Conservation (phyloP, 2,329 filamentous ascomycete genomes). For the Hansfordia pulvinata region DNA sequence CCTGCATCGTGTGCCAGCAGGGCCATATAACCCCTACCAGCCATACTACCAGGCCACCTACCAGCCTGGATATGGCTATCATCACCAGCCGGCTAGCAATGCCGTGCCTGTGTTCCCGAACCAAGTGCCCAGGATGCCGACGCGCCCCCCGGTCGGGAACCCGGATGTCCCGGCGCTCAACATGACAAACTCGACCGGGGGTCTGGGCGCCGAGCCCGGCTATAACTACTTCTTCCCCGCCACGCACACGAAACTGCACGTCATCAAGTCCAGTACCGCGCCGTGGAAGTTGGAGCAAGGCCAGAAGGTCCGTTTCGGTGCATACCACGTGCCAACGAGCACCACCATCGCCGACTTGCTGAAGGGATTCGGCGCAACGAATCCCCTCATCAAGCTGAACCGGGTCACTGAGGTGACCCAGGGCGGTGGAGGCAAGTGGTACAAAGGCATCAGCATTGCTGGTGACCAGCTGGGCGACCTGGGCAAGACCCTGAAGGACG, state of each 20-base stretch:
- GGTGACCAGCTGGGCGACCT: slow-evolving; percentile 35
- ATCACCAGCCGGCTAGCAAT: no score
- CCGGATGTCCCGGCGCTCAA: slow-evolving; percentile 34
- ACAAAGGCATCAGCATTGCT: slow-evolving; percentile 35
- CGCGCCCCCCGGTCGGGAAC: slow-evolving; percentile 27
- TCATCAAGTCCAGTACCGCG: slow-evolving; percentile 34
- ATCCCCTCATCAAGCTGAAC: slow-evolving; percentile 36
- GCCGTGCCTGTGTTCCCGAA: slow-evolving; percentile 13
- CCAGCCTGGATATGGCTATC: no score
- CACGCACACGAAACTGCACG: slow-evolving; percentile 44
- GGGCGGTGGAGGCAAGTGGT: slow-evolving; percentile 44
- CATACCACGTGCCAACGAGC: slow-evolving; percentile 36
- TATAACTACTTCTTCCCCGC: slow-evolving; percentile 50
- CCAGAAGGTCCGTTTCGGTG: slow-evolving; percentile 29
- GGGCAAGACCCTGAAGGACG: slow-evolving; percentile 33
- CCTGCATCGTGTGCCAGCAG: no score
- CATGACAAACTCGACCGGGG: slow-evolving; percentile 42
- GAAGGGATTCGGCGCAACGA: slow-evolving; percentile 41
- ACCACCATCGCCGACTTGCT: slow-evolving; percentile 43
- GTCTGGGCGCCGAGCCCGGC: slow-evolving; percentile 43
- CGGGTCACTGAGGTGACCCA: slow-evolving; percentile 40
- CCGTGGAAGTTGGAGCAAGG: slow-evolving; percentile 38
- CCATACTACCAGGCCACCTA: no score
- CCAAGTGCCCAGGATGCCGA: slow-evolving; percentile 21
- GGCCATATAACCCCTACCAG: no score